A percentile compares a stretch with the other conserved stretches of the same genome.
Evolutionary conservation across 2,329 filamentous ascomycete genomes (phyloP).

Genomic region (Leptoxyphium fumago): DNA sequence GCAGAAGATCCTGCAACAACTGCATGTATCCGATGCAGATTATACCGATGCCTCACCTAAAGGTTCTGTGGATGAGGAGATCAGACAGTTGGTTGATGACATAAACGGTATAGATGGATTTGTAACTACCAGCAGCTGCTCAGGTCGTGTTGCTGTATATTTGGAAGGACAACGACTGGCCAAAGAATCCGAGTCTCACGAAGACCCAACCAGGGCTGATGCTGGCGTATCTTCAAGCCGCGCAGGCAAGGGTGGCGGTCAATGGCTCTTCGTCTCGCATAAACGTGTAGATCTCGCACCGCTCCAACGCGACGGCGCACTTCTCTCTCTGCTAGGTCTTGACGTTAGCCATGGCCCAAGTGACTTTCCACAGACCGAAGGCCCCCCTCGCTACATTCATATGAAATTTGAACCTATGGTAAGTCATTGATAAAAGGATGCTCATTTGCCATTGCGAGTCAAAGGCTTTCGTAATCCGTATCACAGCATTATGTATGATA

Average conservation of each 20-base stretch:
- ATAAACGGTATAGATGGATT: constrained; percentile 63
- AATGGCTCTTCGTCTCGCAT: constrained; percentile 82
- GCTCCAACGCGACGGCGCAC: not conserved
- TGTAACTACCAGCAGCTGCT: constrained; percentile 88
- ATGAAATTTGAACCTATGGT: constrained; percentile 96
- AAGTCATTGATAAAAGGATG: constrained; percentile 22
- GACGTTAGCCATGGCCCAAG: not conserved
- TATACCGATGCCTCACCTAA: constrained; percentile 83
- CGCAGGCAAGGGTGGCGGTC: constrained; percentile 74
- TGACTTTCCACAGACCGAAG: not conserved
- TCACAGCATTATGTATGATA: too few species aligned
- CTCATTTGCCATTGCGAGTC: not conserved
- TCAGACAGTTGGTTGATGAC: constrained; percentile 60
- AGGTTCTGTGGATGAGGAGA: constrained; percentile 67
- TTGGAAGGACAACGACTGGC: constrained; percentile 54
- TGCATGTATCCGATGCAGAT: constrained; percentile 51
- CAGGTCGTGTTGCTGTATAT: constrained; percentile 75
- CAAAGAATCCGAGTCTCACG: not conserved
- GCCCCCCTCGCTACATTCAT: constrained; percentile 41
- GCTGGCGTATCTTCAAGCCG: constrained; percentile 38
- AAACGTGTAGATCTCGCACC: constrained; percentile 39
- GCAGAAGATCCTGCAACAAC: constrained; percentile 52
- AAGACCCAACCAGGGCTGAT: not conserved
- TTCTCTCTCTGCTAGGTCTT: not conserved
- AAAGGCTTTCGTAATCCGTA: too few species aligned